Conservation (phyloP, 2,329 filamentous ascomycete genomes). For the Pezicula neosporulosa region DNA sequence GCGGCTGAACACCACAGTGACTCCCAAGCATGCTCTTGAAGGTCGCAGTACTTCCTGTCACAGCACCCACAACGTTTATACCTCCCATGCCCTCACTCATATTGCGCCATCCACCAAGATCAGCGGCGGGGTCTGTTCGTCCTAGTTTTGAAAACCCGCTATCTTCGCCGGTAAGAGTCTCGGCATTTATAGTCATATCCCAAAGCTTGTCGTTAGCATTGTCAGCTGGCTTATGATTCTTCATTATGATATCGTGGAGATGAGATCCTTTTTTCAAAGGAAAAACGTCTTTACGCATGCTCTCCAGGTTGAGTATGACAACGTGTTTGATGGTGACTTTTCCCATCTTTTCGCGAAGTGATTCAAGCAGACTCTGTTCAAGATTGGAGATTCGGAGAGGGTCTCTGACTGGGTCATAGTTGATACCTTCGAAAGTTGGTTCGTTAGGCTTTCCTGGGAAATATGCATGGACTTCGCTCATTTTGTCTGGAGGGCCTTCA, state of each 20-base stretch:
- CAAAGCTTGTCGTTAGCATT: slow-evolving; percentile 23
- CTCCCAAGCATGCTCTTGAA: slow-evolving; percentile 35
- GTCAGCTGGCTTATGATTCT: slow-evolving; percentile 21
- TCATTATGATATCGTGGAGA: slow-evolving; percentile 30
- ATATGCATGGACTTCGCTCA: slow-evolving; percentile 12
- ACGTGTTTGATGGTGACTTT: slow-evolving; percentile 34
- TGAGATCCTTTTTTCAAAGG: slow-evolving; percentile 31
- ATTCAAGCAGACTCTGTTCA: slow-evolving; percentile 26
- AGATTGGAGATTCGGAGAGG: slow-evolving; percentile 35
- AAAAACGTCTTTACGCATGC: slow-evolving; percentile 36
- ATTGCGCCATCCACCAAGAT: slow-evolving; percentile 15
- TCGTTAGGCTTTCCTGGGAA: slow-evolving; percentile 8
- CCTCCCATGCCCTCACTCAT: slow-evolving; percentile 27
- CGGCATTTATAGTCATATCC: slow-evolving; percentile 27
- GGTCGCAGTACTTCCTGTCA: slow-evolving; percentile 34
- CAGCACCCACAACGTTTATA: slow-evolving; percentile 32
- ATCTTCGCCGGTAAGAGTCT: slow-evolving; percentile 33
- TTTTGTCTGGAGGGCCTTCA: not conserved
- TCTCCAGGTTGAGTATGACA: slow-evolving; percentile 35
- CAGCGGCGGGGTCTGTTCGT: not conserved
- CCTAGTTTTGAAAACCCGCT: slow-evolving; percentile 24
- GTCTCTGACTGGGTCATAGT: slow-evolving; percentile 31
- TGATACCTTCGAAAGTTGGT: slow-evolving; percentile 3
- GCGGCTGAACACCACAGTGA: slow-evolving; percentile 35
- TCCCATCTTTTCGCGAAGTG: slow-evolving; percentile 25